Percentiles rank a stretch among this genome's conserved stretches.
Conservation (phyloP, 169 alveolate species). For the Plasmodium falciparum region DNA sequence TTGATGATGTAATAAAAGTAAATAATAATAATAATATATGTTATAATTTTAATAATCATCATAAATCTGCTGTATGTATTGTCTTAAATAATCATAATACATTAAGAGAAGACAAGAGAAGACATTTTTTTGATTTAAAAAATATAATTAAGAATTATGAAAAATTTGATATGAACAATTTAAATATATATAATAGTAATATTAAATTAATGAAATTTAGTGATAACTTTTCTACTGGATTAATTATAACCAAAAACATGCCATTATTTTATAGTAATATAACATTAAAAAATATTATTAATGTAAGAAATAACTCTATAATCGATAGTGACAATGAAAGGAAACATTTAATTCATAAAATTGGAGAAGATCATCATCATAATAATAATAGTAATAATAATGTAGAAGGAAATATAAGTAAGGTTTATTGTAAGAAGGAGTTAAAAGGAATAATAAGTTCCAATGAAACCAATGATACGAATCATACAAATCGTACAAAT, state of each 20-base stretch:
- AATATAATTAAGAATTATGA: constrained; percentile 18
- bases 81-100: constrained; percentile 38
- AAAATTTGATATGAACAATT: constrained; percentile 19
- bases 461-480: not conserved
- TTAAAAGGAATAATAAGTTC: not conserved
- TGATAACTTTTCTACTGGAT: constrained; percentile 29
- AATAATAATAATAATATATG: constrained; percentile 20
- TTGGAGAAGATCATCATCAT: too few species aligned
- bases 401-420: not conserved
- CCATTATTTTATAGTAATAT: not conserved
- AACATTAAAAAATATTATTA: not conserved
- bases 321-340: not conserved
- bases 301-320: not conserved
- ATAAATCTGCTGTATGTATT: constrained; percentile 22
- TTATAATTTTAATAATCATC: constrained; percentile 4
- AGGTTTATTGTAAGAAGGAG: not conserved
- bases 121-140: constrained; percentile 47
- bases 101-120: constrained; percentile 8
- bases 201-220: not conserved
- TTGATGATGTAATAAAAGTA: constrained; percentile 39
- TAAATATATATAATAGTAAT: constrained; percentile 12
- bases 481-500: too few species aligned
- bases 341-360: not conserved
- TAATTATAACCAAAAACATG: constrained; percentile 10
- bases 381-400: not conserved